phyloP scores from a whole-genome alignment of 768 basidiomycete genomes.

The Phanerochaete sordida region DNA sequence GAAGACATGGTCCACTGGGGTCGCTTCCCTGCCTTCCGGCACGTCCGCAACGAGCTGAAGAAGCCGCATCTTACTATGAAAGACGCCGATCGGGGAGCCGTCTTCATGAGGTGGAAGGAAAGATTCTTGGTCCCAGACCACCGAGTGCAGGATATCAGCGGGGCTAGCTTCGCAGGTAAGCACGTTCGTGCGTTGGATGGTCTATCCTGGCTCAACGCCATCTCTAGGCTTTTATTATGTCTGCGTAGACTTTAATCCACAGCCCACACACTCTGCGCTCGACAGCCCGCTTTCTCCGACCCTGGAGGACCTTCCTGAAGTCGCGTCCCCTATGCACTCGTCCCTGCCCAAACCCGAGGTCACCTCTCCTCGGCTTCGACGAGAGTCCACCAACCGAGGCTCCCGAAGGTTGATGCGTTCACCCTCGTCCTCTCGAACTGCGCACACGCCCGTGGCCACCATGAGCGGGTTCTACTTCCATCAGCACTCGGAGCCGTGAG shows the following conservation, averaged over 20 bases:
- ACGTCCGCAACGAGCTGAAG: constrained; percentile 76
- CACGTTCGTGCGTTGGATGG: not conserved
- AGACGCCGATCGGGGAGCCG: constrained; percentile 61
- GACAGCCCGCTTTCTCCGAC: constrained; percentile 16
- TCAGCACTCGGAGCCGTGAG: constrained; percentile 89
- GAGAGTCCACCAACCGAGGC: constrained; percentile 32
- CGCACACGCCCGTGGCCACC: constrained; percentile 53
- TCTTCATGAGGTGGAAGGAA: constrained; percentile 98
- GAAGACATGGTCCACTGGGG: constrained; percentile 95
- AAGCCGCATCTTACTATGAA: constrained; percentile 79
- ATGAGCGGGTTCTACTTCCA: constrained; percentile 95
- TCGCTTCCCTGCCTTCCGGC: constrained; percentile 86
- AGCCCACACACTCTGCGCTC: constrained; percentile 26
- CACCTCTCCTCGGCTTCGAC: constrained; percentile 13
- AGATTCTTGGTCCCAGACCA: constrained; percentile 94
- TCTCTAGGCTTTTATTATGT: constrained; percentile 89
- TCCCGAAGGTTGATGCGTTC: constrained; percentile 33
- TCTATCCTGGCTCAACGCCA: not conserved
- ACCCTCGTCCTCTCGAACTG: constrained; percentile 46
- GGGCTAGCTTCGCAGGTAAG: constrained; percentile 91
- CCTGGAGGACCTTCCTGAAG: constrained; percentile 12
- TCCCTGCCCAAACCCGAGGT: constrained; percentile 27
- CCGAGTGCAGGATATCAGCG: constrained; percentile 89
- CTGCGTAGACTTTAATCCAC: constrained; percentile 87
- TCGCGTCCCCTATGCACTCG: constrained; percentile 18